Base-by-base conservation (phyloP, 2,329 filamentous ascomycete genomes). In the Talaromyces sp. region DNA sequence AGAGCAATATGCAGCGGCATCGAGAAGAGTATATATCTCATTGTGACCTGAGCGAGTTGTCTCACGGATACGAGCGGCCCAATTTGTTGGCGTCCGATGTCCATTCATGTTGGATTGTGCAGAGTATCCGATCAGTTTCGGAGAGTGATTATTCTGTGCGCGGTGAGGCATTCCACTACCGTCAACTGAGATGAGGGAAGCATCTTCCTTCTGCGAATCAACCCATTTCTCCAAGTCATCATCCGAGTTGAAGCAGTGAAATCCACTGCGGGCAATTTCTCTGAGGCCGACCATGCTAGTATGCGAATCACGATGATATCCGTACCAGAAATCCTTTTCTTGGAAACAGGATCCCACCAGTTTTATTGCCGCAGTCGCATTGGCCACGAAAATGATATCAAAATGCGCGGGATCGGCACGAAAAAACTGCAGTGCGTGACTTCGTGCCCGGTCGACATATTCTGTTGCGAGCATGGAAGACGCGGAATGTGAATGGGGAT, bases 41-140 rank as follows among this genome's bases (percentile, higher is more conserved):
- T 69, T 59, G n/a, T 67, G 42, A 11, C 69, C 64, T 27, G 57
- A 55, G 13, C 65, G 62, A 49, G 68, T 66, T 52, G 66, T 70
- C 36, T 72, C 67, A 58, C 82, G 81, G 54, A 87, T 69, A 25
- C 75, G 69, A 55, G 74, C 70, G 49, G 83, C 81, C 93, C 92
- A 96, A 3, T 80, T 74, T 15, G 91, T 72, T 11, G 92, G 91
- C 63, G 91, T 82, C 59, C 91, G 85, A 27, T 83, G 84, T 2
- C 93, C 93, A 65, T 93, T 89, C 89, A 97, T 90, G 70, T 97
- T 96, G 30, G 93, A 97, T 72, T 98, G 93, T 1, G 88, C 93
- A 7, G 93, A 90, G 72, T 92, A 97, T 39, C 91, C 90, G 72
- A 97, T 91, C 1, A 91, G 73, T 4, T 68, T 64, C 49, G 71